Base-by-base conservation (phyloP, 2,329 filamentous ascomycete species). In the Curvularia verruculosa region DNA sequence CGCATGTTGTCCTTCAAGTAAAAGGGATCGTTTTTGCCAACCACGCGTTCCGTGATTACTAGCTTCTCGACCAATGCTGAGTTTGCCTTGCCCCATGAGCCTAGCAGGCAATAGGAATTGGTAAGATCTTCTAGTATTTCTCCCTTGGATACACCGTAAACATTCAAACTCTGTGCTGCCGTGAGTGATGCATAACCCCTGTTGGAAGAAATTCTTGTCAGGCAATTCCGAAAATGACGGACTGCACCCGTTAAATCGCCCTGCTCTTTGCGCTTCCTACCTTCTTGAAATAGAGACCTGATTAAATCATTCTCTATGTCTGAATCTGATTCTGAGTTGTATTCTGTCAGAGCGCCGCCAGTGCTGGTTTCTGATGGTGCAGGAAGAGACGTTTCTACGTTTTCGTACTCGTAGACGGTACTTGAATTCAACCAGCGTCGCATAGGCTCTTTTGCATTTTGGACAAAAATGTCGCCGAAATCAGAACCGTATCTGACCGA, bases 391-490 rank as follows among this genome's bases (percentile, higher is more conserved):
- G 52, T 54, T 41, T 60, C 59, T 15, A 55, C 31, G 26, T 63
- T 53, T 28, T 65, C 62, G 34, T 49, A 63, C 44, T 69, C 67
- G n/a, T 69, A 64, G 8, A 67, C 56, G 5, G 63, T 64, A 26
- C 61, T 63, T 18, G 65, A 65, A 18, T 59, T 54, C 15, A 67
- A 64, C 64, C 60, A 68, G 28, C 65, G 60, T 36, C 62, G 45
- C 60, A 69, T 63, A 0, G 61, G 51, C 28, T 64, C 62, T 12
- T 65, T 66, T 3, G 60, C 48, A 2, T 58, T 57, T 28, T 43
- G 60, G 9, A 44, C 28, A 37, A 69, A 66, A 7, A 65, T 44
- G n/a, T 68, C 64, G 9, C 65, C 65, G 40, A 67, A 64, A 24
- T 68, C 65, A 6, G 67, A 69, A 15, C 64, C 64, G 49, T 58